Conservation (phyloP, 2,329 filamentous ascomycete species). For the Moelleriella libera region DNA sequence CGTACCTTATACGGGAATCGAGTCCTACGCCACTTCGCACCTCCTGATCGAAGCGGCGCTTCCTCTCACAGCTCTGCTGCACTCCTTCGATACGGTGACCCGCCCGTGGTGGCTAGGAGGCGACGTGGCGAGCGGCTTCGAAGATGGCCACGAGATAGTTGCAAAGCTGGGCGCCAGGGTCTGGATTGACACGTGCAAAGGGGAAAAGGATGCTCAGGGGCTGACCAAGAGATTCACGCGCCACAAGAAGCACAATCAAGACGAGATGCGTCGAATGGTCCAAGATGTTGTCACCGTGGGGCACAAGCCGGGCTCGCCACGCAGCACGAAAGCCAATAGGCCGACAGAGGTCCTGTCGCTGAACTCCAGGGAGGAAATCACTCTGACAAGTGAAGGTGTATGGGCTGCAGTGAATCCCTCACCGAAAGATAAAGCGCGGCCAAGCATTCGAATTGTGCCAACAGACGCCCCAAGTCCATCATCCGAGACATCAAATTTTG, state of each 20-base stretch:
- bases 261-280: conserved; percentile 28
- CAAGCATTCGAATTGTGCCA: conserved; percentile 3
- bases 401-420: conserved; percentile 7
- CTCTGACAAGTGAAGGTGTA: conserved; percentile 24
- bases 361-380: conserved; percentile 26
- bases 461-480: neutral
- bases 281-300: conserved; percentile 2
- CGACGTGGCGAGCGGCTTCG: conserved; percentile 40
- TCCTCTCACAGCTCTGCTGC: conserved; percentile 49
- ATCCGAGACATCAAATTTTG: too few species aligned
- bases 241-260: conserved; percentile 25
- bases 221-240: conserved; percentile 34
- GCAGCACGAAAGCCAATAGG: conserved; percentile 3
- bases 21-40: conserved; percentile 41
- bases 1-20: conserved; percentile 36
- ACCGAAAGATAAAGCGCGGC: neutral
- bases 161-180: conserved; percentile 4
- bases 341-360: conserved; percentile 27
- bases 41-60: conserved; percentile 41
- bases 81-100: conserved; percentile 45
- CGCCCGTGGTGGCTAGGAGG: conserved; percentile 50
- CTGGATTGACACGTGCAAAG: conserved; percentile 30
- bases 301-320: conserved; percentile 2
- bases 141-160: conserved; percentile 35
- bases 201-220: conserved; percentile 36